phyloP scores from a whole-genome alignment of 495 filamentous ascomycete species.

The Aspergillus sparsus region DNA sequence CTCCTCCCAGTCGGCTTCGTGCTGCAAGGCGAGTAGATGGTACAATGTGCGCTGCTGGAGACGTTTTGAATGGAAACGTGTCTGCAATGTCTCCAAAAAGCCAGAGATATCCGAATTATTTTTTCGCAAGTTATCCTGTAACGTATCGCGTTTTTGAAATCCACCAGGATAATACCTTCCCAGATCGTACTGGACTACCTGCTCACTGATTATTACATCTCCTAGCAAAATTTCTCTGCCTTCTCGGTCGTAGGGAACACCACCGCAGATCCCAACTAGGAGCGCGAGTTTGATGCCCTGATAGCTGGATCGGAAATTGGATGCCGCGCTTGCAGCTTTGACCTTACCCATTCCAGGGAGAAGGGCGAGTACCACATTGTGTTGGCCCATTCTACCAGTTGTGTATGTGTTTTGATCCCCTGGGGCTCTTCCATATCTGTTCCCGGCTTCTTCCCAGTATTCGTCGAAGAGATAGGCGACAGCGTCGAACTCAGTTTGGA shows the following conservation, averaged over 20 bases:
- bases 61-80: background rate
- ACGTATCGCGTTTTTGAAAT: background rate
- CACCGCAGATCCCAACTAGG: slow-evolving; percentile 21
- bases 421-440: slow-evolving; percentile 21
- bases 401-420: slow-evolving; percentile 31
- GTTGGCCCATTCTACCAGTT: slow-evolving; percentile 25
- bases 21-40: background rate
- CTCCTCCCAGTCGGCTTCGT: background rate
- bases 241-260: background rate
- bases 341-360: slow-evolving; percentile 26
- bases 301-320: slow-evolving; percentile 21
- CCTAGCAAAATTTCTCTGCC: slow-evolving; percentile 32
- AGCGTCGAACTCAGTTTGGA: slow-evolving; percentile 26
- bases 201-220: slow-evolving; percentile 46
- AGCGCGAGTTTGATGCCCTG: slow-evolving; percentile 23
- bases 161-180: slow-evolving; percentile 23
- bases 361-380: slow-evolving; percentile 31
- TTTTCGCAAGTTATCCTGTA: background rate
- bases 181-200: slow-evolving; percentile 36
- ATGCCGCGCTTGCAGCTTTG: slow-evolving; percentile 20
- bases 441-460: slow-evolving; percentile 13
- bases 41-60: background rate
- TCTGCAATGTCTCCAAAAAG: background rate
- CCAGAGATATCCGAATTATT: background rate
- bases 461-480: slow-evolving; percentile 29